Evolutionary conservation across 306 rosid species (phyloP), one percentile per base, ranked within the genome.

Genomic region (Begonia fuchsioides): DNA sequence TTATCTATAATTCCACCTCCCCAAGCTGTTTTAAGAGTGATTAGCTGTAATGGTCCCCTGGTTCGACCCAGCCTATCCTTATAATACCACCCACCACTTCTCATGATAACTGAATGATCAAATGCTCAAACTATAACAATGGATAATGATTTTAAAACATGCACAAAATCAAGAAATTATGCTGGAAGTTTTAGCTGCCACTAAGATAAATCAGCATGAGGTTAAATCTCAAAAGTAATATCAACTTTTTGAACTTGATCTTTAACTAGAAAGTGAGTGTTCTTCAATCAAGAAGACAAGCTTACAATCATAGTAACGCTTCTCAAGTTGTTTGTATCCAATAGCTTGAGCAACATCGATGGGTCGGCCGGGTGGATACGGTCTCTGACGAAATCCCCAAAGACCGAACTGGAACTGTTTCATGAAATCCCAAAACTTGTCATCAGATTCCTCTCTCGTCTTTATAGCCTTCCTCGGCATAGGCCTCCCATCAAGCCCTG

Each of bases 41-140:
- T 71, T 56, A 90, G 74, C 74, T 85, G 81, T 41, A 66, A 66
- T 0, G 97, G 94, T 35, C 94, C 97, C 46, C 97, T 62, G 1
- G 95, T 81, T 8, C 95, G 84, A 48, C 95, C 97, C 41, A 90
- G 54, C 16, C 97, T 84, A 72, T 79, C 97, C 77, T 90, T 84
- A 51, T 84, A 90, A 65, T 53, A 90, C 72, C 76, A 84, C 39
- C 86, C 84, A 38, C 94, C 82, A 63, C 82, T 76, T 72, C 71
- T 90, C 97, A 84, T 81, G 63, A 77, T 73, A 75, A 81, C 97
- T 90, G 64, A 15, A 54, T 13, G 44, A 14, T 38, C 6, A 1
- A 20, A 3, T 20, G 6, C 6, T 2, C 26, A 19, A 20, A 20
- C 6, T 20, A 20, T 20, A 3, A 2, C 32, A 20, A 20, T 1